A percentile compares a stretch with the other conserved stretches of the same genome.
Evolutionary conservation across 768 basidiomycete species (phyloP).

Genomic region (Xerocomellus intermedius): DNA sequence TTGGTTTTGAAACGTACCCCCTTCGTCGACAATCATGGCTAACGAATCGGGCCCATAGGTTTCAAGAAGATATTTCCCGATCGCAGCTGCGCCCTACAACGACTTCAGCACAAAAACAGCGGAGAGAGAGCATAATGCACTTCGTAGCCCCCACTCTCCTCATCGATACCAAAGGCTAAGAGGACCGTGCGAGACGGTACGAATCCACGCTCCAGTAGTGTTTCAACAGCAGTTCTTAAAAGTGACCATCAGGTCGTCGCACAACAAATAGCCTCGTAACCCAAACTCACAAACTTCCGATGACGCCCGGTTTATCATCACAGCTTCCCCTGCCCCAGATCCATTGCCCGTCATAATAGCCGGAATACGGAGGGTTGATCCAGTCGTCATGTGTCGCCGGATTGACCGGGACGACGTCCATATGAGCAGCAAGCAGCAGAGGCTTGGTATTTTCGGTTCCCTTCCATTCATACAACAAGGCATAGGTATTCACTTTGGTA

Average conservation of each 20-base stretch:
- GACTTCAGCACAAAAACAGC: not conserved
- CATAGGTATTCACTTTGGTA: constrained; percentile 59
- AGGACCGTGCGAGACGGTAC: constrained; percentile 31
- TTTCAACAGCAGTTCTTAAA: constrained; percentile 27
- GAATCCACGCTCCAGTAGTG: constrained; percentile 29
- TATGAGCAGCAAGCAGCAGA: constrained; percentile 49
- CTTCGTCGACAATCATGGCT: constrained; percentile 60
- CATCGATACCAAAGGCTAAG: constrained; percentile 45
- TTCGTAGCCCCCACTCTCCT: constrained; percentile 40
- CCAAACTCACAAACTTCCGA: constrained; percentile 34
- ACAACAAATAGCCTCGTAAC: not conserved
- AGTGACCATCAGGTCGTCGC: not conserved
- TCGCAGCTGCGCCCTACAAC: constrained; percentile 40
- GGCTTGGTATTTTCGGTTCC: constrained; percentile 56
- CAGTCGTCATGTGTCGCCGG: constrained; percentile 44
- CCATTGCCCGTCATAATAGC: constrained; percentile 43
- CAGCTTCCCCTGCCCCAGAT: constrained; percentile 49
- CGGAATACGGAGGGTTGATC: constrained; percentile 51
- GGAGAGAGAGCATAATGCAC: constrained; percentile 24
- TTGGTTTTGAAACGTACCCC: constrained; percentile 32
- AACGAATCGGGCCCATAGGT: constrained; percentile 51
- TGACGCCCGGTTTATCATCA: constrained; percentile 43
- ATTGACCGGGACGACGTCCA: constrained; percentile 53
- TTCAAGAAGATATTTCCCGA: constrained; percentile 41
- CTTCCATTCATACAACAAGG: constrained; percentile 59